These are phyloP conservation scores for Botrytis paeoniae DNA, from an alignment of 2,329 filamentous ascomycete species.

Conservation along the genomic window DNA sequence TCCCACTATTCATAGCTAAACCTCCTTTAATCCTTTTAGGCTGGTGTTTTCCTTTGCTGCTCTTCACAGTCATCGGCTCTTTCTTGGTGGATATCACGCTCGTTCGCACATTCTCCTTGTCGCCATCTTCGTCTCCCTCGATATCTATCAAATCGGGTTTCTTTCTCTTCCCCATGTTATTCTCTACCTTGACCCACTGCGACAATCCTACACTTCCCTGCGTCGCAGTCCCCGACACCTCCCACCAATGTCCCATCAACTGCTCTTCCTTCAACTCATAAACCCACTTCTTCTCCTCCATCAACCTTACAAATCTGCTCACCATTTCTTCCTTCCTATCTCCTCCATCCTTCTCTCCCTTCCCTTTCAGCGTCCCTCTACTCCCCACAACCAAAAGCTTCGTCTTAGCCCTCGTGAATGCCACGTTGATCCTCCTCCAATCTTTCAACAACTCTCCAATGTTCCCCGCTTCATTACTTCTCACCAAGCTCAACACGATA, in stretches of 20 bases:
- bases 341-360: constrained; percentile 51
- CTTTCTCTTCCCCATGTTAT: constrained; percentile 16
- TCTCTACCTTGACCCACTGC: constrained; percentile 21
- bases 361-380: constrained; percentile 65
- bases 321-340: constrained; percentile 64
- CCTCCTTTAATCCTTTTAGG: constrained; percentile 59
- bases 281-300: constrained; percentile 76
- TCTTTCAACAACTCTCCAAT: constrained; percentile 93
- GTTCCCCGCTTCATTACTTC: constrained; percentile 74
- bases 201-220: constrained; percentile 31
- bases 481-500: constrained; percentile 80
- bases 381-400: constrained; percentile 90
- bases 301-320: constrained; percentile 69
- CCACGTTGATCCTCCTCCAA: constrained; percentile 92
- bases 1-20: constrained; percentile 50
- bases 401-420: constrained; percentile 86
- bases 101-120: not conserved
- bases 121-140: not conserved
- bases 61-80: not conserved
- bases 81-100: not conserved
- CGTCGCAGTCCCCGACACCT: constrained; percentile 48
- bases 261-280: constrained; percentile 67
- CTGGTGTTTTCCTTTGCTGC: constrained; percentile 17
- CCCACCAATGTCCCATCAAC: constrained; percentile 65
- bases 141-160: not conserved